Conservation (phyloP, 768 basidiomycete species). For the Stropharia rugosoannulata region DNA sequence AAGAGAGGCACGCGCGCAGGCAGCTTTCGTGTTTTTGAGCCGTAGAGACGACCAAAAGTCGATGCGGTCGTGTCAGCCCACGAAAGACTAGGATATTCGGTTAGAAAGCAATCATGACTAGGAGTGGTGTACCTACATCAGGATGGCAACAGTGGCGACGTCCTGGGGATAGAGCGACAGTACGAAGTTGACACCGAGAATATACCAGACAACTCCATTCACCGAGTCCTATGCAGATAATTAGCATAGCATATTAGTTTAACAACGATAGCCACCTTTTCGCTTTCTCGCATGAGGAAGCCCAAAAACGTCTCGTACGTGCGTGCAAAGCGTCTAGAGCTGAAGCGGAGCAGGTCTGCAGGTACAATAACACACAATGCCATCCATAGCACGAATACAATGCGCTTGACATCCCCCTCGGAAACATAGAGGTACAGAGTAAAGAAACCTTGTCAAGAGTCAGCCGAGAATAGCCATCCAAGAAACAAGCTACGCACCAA, state of each 20-base stretch:
- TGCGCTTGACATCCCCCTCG: conserved; percentile 61
- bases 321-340: conserved; percentile 59
- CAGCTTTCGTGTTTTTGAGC: conserved; percentile 59
- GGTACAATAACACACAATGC: conserved; percentile 68
- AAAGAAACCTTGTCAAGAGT: conserved; percentile 33
- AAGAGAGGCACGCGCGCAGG: conserved; percentile 40
- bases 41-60: conserved; percentile 85
- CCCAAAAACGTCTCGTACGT: conserved; percentile 73
- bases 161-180: conserved; percentile 79
- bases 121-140: conserved; percentile 61
- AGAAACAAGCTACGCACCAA: conserved; percentile 51
- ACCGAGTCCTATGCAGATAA: conserved; percentile 47
- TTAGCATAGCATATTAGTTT: background rate
- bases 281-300: conserved; percentile 87
- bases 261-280: conserved; percentile 52
- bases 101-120: background rate
- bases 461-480: background rate
- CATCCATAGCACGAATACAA: conserved; percentile 63
- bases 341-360: conserved; percentile 75
- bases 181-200: conserved; percentile 80
- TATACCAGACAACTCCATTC: conserved; percentile 92
- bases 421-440: conserved; percentile 40
- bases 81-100: conserved; percentile 58
- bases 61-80: conserved; percentile 97
- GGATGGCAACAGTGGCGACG: conserved; percentile 84